These are phyloP conservation scores for Fusarium nodosum DNA, from an alignment of 2,329 filamentous ascomycete species.

Conservation along the genomic window DNA sequence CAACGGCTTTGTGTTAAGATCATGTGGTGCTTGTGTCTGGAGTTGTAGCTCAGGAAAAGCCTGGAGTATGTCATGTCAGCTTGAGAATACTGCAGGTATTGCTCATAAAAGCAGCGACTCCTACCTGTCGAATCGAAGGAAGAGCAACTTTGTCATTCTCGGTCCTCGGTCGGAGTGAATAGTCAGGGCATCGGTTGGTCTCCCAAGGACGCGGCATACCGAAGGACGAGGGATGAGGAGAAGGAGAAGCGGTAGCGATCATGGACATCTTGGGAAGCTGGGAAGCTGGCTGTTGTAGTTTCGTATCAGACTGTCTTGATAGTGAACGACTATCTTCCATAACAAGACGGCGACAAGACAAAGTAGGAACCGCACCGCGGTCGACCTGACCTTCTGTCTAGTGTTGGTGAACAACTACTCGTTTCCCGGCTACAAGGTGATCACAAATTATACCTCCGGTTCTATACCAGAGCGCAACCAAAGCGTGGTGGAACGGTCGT, in stretches of 20 bases:
- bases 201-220: slow-evolving; percentile 59
- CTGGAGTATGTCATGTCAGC: slow-evolving; percentile 55
- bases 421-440: neutral
- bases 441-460: slow-evolving; percentile 21
- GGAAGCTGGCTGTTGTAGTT: slow-evolving; percentile 44
- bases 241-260: slow-evolving; percentile 62
- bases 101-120: slow-evolving; percentile 7
- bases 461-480: slow-evolving; percentile 30
- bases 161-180: slow-evolving; percentile 53
- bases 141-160: slow-evolving; percentile 61
- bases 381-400: slow-evolving; percentile 21
- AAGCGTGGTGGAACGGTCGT: slow-evolving; percentile 21
- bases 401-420: slow-evolving; percentile 22
- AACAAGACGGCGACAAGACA: slow-evolving; percentile 45
- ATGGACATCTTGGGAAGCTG: slow-evolving; percentile 62
- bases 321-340: slow-evolving; percentile 60
- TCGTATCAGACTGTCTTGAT: slow-evolving; percentile 50
- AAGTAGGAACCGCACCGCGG: slow-evolving; percentile 43
- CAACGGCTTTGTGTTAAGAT: slow-evolving; percentile 49
- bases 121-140: slow-evolving; percentile 68
- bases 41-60: slow-evolving; percentile 61
- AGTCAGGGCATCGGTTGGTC: slow-evolving; percentile 53
- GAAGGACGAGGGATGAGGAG: slow-evolving; percentile 57
- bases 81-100: neutral
- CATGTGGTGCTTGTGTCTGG: slow-evolving; percentile 54